Evolutionary conservation across 768 basidiomycete species (phyloP), one percentile per base, ranked within the genome.

Genomic region (Suillus occidentalis): DNA sequence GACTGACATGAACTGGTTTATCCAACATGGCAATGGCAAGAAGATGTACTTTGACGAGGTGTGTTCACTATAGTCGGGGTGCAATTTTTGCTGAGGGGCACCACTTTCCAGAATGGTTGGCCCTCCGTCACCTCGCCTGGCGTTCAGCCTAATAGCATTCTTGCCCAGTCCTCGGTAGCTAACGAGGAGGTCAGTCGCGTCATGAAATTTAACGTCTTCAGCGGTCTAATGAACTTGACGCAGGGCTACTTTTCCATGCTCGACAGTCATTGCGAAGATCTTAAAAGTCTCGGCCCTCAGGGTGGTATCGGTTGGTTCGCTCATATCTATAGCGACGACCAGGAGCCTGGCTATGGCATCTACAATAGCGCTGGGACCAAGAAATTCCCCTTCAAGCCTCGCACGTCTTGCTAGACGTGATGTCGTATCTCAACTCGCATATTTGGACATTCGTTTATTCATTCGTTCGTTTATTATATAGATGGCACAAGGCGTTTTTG

Each of bases 231-330:
- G 28, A 47, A 58, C 45, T 25, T 61, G 69, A 66, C 67, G 90
- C 68, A 89, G 84, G 84, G 81, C 63, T 92, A 91, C 70, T 91
- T 80, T 66, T 74, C 75, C 22, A 73, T 92, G 14, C 82, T 92
- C 18, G 89, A 93, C 67, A 72, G 78, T 1, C 83, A 89, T 62
- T 92, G 91, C 70, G 70, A 78, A 12, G 81, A 86, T 69, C 80
- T 92, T 70, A 92, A 92, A 75, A 7, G 6, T 36, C 25, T 28
- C 0, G 83, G 84, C 31, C 66, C 75, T 36, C 83, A 83, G 3
- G 89, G 89, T 25, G 89, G 89, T 28, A 77, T 92, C 42, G 89
- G 91, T 13, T 93, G 91, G 91, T 93, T 93, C 69, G 89, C 89
- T 34, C 91, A 92, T 72, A 87, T 92, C 62, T 92, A 91, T 70